Conservation (phyloP, 805 yeast species). For the Candida taoyuanica region DNA sequence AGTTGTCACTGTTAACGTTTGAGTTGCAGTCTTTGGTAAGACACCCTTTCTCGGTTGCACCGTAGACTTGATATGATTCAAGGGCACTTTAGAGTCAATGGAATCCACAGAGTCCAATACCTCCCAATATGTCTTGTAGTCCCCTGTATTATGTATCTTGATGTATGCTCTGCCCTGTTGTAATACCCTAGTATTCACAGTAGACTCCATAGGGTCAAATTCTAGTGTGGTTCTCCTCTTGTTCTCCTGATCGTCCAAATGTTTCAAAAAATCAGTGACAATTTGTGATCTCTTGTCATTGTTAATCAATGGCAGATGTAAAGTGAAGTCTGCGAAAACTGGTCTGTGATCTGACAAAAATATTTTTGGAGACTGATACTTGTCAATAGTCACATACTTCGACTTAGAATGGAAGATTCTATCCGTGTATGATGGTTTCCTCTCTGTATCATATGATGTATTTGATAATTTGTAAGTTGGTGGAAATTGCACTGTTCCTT, state of each 20-base stretch:
- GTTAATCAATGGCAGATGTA: constrained; percentile 35
- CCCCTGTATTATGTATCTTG: constrained; percentile 34
- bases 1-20: constrained; percentile 19
- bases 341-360: constrained; percentile 53
- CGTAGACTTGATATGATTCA: constrained; percentile 17
- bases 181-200: constrained; percentile 21
- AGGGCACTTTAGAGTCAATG: constrained; percentile 17
- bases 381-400: constrained; percentile 26
- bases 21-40: constrained; percentile 27
- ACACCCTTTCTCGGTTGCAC: constrained; percentile 28
- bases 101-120: constrained; percentile 30
- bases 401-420: constrained; percentile 41
- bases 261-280: constrained; percentile 34
- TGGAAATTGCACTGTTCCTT: constrained; percentile 41
- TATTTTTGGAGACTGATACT: constrained; percentile 24
- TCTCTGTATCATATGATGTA: constrained; percentile 27
- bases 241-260: constrained; percentile 42
- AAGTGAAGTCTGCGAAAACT: constrained; percentile 36
- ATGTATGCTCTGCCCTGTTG: constrained; percentile 24
- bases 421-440: constrained; percentile 59
- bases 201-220: constrained; percentile 33
- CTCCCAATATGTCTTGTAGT: constrained; percentile 35
- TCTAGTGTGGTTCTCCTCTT: constrained; percentile 35
- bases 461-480: constrained; percentile 49
- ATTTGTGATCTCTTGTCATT: constrained; percentile 31